These are phyloP conservation scores for Rhodamnia argentea DNA, from an alignment of 345 rosid species.

Conservation along the genomic window DNA sequence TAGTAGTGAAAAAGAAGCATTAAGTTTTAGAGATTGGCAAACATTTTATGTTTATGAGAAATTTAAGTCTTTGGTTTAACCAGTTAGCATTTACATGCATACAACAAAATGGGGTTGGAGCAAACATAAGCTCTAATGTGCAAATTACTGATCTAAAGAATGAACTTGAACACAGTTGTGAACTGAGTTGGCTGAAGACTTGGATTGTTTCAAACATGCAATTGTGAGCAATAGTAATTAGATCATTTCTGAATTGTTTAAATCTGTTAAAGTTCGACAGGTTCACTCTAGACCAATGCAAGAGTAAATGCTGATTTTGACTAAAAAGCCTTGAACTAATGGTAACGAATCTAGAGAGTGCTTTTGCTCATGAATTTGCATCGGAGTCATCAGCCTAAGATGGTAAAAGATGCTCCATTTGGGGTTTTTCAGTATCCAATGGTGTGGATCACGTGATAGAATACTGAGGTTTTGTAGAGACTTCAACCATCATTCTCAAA, in stretches of 20 bases:
- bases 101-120: background rate
- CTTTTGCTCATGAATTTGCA: background rate
- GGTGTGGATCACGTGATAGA: background rate
- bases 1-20: background rate
- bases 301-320: background rate
- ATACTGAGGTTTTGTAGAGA: background rate
- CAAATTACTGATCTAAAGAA: background rate
- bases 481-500: background rate
- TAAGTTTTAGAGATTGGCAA: background rate
- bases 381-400: background rate
- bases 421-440: background rate
- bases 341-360: background rate
- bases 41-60: background rate
- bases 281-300: background rate
- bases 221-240: background rate
- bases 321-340: background rate
- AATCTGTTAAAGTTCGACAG: background rate
- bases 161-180: background rate
- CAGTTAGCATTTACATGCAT: background rate
- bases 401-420: background rate
- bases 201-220: background rate
- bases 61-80: background rate
- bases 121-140: background rate
- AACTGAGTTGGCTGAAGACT: background rate
- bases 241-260: background rate